Conservation (phyloP, 176 grass and related monocot species). For the Raddia guianensis region DNA sequence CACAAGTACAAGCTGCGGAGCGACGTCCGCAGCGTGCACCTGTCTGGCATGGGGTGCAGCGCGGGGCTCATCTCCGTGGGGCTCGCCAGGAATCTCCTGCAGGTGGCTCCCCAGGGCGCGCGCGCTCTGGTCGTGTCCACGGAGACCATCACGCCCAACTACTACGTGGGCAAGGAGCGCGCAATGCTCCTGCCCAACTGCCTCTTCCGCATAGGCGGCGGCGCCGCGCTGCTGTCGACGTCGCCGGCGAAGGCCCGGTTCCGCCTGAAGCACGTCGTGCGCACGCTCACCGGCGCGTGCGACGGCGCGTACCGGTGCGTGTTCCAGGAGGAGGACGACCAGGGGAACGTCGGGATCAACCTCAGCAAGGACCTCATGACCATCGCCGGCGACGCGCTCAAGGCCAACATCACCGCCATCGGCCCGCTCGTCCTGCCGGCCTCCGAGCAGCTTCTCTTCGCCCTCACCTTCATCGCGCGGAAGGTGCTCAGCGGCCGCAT, state of each 20-base stretch:
- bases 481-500: constrained; percentile 36
- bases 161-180: constrained; percentile 46
- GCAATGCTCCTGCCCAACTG: constrained; percentile 54
- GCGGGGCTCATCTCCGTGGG: constrained; percentile 33
- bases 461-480: constrained; percentile 31
- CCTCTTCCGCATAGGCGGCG: constrained; percentile 56
- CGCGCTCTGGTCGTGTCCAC: constrained; percentile 53
- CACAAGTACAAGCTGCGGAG: constrained; percentile 39
- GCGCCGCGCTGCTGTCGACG: constrained; percentile 43
- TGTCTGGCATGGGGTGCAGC: constrained; percentile 47
- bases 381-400: constrained; percentile 54
- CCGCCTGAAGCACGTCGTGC: constrained; percentile 47
- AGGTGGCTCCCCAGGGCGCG: not conserved
- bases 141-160: constrained; percentile 64
- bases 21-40: constrained; percentile 35
- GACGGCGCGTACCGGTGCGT: constrained; percentile 57
- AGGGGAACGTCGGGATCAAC: constrained; percentile 36
- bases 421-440: constrained; percentile 45
- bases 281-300: constrained; percentile 43
- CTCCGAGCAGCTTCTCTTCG: constrained; percentile 55
- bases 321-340: constrained; percentile 54
- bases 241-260: constrained; percentile 29
- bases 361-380: constrained; percentile 56
- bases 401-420: constrained; percentile 55
- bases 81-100: constrained; percentile 28